phyloP scores from a whole-genome alignment of 208 protist genomes.

The Spongospora subterranea region DNA sequence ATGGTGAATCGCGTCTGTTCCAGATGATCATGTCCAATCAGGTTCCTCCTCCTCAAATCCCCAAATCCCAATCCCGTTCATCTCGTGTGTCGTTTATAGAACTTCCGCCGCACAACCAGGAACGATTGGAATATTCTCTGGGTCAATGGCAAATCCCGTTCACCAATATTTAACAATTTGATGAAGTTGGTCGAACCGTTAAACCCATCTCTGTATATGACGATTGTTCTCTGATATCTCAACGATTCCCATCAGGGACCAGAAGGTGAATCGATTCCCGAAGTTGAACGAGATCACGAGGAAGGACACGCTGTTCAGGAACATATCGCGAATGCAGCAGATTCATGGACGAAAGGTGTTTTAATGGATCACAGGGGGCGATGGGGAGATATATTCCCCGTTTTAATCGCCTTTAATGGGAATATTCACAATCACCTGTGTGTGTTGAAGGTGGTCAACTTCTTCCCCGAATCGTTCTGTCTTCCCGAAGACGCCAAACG shows the following conservation, averaged over 20 bases:
- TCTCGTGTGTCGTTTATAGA: too few species aligned
- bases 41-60: too few species aligned
- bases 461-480: slow-evolving; percentile 29
- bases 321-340: not conserved
- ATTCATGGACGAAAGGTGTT: not conserved
- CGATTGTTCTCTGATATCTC: not conserved
- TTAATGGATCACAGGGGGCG: not conserved
- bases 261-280: slow-evolving; percentile 68
- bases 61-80: too few species aligned
- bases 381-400: not conserved
- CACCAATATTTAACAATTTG: not conserved
- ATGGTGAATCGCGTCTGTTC: too few species aligned
- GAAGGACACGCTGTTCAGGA: slow-evolving; percentile 62
- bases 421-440: too few species aligned
- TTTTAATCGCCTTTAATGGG: not conserved
- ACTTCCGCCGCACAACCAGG: slow-evolving; percentile 26
- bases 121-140: slow-evolving; percentile 6
- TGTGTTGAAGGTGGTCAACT: not conserved
- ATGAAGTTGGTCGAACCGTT: not conserved
- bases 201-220: not conserved
- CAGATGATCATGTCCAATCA: too few species aligned
- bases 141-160: not conserved
- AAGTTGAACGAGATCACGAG: slow-evolving; percentile 57
- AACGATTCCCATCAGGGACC: slow-evolving; percentile 14
- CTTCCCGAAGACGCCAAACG: not conserved